phyloP scores from a whole-genome alignment of 768 basidiomycete genomes.

The Ramaria sp. region DNA sequence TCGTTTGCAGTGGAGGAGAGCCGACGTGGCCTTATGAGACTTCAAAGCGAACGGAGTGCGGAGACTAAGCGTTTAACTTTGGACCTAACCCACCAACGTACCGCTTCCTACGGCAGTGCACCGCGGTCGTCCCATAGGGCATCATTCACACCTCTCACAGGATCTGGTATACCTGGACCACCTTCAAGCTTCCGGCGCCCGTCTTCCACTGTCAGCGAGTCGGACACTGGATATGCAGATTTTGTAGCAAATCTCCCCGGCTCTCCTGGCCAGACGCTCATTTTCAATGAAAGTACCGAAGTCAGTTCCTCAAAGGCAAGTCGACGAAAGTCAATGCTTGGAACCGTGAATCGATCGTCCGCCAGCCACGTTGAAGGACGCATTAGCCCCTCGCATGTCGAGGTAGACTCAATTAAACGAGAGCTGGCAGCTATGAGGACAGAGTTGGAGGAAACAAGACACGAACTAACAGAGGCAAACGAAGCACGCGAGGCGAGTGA shows the following conservation, averaged over 20 bases:
- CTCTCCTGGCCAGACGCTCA: background rate
- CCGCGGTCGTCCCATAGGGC: constrained; percentile 50
- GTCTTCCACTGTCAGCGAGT: constrained; percentile 31
- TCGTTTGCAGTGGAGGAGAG: constrained; percentile 16
- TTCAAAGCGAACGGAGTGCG: constrained; percentile 61
- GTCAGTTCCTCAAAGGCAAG: background rate
- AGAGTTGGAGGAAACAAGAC: constrained; percentile 51
- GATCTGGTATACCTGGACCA: constrained; percentile 22
- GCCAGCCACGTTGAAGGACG: constrained; percentile 1
- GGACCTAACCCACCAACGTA: constrained; percentile 44
- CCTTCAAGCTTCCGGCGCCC: constrained; percentile 34
- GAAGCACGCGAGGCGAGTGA: constrained; percentile 87
- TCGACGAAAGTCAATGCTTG: constrained; percentile 2
- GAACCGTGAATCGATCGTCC: background rate
- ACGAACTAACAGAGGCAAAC: constrained; percentile 62
- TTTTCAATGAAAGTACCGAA: background rate
- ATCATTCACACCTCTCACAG: constrained; percentile 66
- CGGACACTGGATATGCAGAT: constrained; percentile 7
- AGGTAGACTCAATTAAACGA: constrained; percentile 47
- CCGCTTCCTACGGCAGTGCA: constrained; percentile 28
- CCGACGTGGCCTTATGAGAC: constrained; percentile 77
- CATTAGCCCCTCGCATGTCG: constrained; percentile 19
- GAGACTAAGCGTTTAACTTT: constrained; percentile 27
- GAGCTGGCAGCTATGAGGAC: constrained; percentile 46
- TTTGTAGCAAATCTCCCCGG: constrained; percentile 4